Evolutionary conservation across 805 yeast genomes (phyloP), one percentile per base, ranked within the genome.

Genomic region (Maudiozyma saulgeensis): DNA sequence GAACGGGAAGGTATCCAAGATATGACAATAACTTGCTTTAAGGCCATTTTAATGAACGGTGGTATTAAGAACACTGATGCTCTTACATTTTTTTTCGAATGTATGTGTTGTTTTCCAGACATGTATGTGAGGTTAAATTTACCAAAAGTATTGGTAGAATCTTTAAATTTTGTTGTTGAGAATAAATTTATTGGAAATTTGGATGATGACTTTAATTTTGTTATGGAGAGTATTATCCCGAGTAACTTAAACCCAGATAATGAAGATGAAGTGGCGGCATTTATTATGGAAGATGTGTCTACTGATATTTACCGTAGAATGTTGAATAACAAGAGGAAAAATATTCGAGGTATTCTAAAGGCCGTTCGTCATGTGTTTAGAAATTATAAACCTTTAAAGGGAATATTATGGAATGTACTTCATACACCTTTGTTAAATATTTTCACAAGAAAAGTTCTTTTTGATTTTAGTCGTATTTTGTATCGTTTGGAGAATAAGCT

Each of bases 1-100:
- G 35, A 48, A 5, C 51, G 64, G 18, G 68, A 65, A 46, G 68
- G 68, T 15, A 42, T 54, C 7, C 67, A 70, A 21, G 81, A 79
- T 21, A 74, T 87, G 0, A 67, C 95, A 41, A 58, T 84, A 9
- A 75, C 76, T 26, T 90, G 96, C 0, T 82, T 87, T 60, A 76
- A 78, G 49, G 85, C 88, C 0, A 59, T 93, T 31, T 68, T 93
- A 46, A 56, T 76, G 4, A 68, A 87, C 44, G 96, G 97, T 19
- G 96, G 93, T 1, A 64, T 90, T 53, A 82, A 81, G 51, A 86
- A 87, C 57, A 64, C 71, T 13, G 69, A 72, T 31, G 70, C 89
- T 3, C 60, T 89, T 53, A 68, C 74, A 18, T 86, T 86, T 56
- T 78, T 81, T 51, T 79, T 87, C 55, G 71, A 78, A 28, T 65